Conservation (phyloP, 164 flowering plant genomes). For the Liquidambar formosana region DNA sequence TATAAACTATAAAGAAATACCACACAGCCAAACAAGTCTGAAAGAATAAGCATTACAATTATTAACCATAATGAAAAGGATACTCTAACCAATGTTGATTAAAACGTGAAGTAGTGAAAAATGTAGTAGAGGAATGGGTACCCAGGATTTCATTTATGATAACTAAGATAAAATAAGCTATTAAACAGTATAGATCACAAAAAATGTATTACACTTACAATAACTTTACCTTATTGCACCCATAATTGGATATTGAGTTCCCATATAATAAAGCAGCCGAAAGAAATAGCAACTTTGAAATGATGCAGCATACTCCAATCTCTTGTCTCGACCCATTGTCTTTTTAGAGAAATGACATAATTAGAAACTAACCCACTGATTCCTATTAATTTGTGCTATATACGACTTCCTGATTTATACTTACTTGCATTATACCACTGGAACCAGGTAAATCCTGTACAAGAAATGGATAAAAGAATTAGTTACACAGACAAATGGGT, state of each 20-base stretch:
- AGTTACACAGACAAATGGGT: neutral
- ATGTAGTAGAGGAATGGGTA: too few species aligned
- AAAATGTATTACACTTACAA: neutral
- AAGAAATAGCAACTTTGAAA: constrained; percentile 79
- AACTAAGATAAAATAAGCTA: too few species aligned
- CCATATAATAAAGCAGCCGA: constrained; percentile 91
- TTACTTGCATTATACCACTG: constrained; percentile 98
- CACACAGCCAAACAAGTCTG: too few species aligned
- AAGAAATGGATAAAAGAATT: neutral
- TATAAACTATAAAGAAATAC: too few species aligned
- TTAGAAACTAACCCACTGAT: constrained; percentile 9
- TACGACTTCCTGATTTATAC: constrained; percentile 16
- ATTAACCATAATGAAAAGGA: too few species aligned
- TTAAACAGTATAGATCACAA: too few species aligned
- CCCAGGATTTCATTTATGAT: too few species aligned
- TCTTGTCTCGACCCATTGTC: constrained; percentile 97
- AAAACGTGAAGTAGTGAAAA: too few species aligned
- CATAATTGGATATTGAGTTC: constrained; percentile 97
- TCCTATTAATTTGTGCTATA: neutral
- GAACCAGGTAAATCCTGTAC: constrained; percentile 89
- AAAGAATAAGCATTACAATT: too few species aligned
- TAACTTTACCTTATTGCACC: constrained; percentile 82
- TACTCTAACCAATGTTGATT: too few species aligned
- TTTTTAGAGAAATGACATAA: constrained; percentile 21
- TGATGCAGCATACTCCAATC: constrained; percentile 90